Evolutionary conservation across 495 filamentous ascomycete genomes (phyloP), one percentile per base, ranked within the genome.

Genomic region (Annulohypoxylon stygium): DNA sequence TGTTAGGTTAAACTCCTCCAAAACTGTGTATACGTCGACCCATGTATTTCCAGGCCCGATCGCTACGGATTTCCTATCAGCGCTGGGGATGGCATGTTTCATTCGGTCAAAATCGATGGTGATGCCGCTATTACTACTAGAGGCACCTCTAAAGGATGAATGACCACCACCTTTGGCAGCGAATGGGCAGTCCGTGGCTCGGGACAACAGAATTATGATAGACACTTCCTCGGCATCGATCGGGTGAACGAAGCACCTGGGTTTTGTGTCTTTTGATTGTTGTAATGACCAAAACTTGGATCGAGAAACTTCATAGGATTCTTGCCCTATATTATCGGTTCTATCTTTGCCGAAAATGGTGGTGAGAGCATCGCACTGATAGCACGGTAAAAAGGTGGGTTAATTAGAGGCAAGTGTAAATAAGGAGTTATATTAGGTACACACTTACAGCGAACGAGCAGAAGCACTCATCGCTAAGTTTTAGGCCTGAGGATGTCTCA

Each of bases 11-110:
- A 81, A 76, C 1, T 74, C 59, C 4, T 78, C 79, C 7, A 89
- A 74, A 50, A 74, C 78, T 1, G 67, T 30, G 67, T 89, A 89
- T 10, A 88, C 83, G n/a, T 86, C 78, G 14, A 48, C 41, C 86
- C 86, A 88, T 61, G 61, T 71, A 26, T 75, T 73, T 23, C 82
- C 84, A 11, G 83, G 77, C 0, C 76, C 85, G 41, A 84, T 80
- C 7, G 60, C 51, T 2, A 73, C 73, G 16, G 71, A 77, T n/a
- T 75, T 71, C 37, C 76, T 67, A 65, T 78, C 77, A 18, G 58
- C 36, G 20, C 43, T 66, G 5, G 80, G 61, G 34, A 33, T 48
- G 30, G 81, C 57, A 23, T 76, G 80, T 12, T 80, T 84, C 75
- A 87, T 73, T 18, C 80, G 80, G 1, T 75, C 79, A 70, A 87